phyloP scores from a whole-genome alignment of 306 rosid species.

The Trifolium dubium region DNA sequence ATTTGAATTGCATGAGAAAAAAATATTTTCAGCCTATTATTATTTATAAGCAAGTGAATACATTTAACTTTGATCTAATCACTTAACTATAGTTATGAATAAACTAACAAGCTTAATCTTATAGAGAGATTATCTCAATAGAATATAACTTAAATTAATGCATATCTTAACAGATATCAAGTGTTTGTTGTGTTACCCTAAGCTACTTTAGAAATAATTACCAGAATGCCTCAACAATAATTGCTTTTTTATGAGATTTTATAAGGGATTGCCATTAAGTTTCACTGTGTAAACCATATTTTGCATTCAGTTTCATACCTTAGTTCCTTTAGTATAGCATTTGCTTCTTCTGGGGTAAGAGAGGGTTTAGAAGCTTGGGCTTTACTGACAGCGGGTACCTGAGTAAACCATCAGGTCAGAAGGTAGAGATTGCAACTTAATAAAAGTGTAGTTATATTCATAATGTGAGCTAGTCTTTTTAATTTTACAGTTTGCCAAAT shows the following conservation, averaged over 20 bases:
- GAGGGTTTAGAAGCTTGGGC: conserved; percentile 82
- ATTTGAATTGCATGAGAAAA: too few relatives aligned
- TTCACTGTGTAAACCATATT: too few relatives aligned
- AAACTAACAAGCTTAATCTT: too few relatives aligned
- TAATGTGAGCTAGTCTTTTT: conserved; percentile 24
- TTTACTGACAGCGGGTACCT: conserved; percentile 76
- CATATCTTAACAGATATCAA: background rate
- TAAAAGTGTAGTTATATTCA: conserved; percentile 11
- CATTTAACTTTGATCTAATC: too few relatives aligned
- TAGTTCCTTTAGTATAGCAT: conserved; percentile 87
- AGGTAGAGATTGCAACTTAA: conserved; percentile 40
- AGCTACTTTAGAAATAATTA: background rate
- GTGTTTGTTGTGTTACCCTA: background rate
- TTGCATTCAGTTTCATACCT: conserved; percentile 57
- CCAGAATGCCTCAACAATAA: conserved; percentile 4
- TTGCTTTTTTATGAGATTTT: conserved; percentile 1
- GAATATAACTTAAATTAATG: too few relatives aligned
- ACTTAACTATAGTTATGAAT: too few relatives aligned
- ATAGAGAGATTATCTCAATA: too few relatives aligned
- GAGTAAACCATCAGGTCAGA: conserved; percentile 40
- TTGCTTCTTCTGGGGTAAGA: conserved; percentile 84
- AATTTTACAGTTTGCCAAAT: conserved; percentile 8
- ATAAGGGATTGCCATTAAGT: background rate
- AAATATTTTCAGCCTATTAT: too few relatives aligned
- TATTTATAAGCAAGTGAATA: too few relatives aligned